A percentile compares a stretch with the other conserved stretches of the same genome.
These are phyloP conservation scores for Pyropia haitanensis DNA, from an alignment of 23 red algal genomes.

Conservation along the genomic window DNA sequence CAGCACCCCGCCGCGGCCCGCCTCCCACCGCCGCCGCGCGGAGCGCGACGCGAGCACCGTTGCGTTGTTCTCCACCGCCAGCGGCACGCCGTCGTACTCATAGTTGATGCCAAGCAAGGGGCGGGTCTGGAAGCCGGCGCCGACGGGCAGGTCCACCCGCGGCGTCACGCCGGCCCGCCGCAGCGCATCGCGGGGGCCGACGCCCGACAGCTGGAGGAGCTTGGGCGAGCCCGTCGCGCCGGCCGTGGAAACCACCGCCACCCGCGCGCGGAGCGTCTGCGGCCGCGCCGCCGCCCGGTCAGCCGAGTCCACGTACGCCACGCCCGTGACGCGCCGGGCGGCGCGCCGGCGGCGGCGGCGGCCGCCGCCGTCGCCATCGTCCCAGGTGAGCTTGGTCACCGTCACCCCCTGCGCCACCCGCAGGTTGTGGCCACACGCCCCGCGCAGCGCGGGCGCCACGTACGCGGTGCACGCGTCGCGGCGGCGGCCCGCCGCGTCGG, in stretches of 20 bases:
- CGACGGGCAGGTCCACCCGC: conserved; percentile 30
- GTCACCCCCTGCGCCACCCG: conserved; percentile 17
- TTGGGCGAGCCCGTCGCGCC: conserved; percentile 55
- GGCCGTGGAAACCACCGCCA: conserved; percentile 34
- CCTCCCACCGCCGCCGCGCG: conserved; percentile 12
- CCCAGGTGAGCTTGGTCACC: conserved; percentile 7
- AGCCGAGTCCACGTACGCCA: conserved; percentile 4
- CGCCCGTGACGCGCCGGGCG: not conserved
- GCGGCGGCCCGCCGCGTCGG: conserved; percentile 6
- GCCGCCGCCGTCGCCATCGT: not conserved
- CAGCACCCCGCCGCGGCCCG: conserved; percentile 19
- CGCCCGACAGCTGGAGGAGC: conserved; percentile 59
- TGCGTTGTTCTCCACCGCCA: conserved; percentile 14
- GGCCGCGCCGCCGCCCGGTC: not conserved
- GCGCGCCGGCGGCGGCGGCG: too few species aligned
- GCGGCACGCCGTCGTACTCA: conserved; percentile 1
- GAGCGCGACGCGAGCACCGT: conserved; percentile 2
- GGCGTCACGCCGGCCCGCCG: conserved; percentile 8
- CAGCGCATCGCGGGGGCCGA: conserved; percentile 38
- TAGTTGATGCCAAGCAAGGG: too few species aligned
- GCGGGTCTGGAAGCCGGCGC: not conserved
- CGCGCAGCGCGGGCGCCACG: not conserved
- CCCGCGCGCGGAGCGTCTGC: not conserved
- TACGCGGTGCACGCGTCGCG: conserved; percentile 40
- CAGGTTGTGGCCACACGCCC: conserved; percentile 15